Evolutionary conservation across 768 basidiomycete genomes (phyloP).

Genomic region (Mycena leptocephala): DNA sequence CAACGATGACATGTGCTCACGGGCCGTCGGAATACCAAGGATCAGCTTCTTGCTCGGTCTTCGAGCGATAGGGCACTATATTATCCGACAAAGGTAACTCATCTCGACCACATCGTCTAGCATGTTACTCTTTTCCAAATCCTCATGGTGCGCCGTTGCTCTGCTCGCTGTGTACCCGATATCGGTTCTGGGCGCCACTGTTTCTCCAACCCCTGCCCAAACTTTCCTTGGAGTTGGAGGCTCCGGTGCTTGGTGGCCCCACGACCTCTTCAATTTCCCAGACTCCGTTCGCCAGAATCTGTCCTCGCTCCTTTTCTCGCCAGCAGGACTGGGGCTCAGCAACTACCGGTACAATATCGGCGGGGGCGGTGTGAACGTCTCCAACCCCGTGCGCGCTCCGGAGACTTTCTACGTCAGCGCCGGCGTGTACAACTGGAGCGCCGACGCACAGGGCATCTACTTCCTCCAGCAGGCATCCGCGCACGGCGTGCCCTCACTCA

Average conservation of each 20-base stretch:
- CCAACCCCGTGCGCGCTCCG: slow-evolving; percentile 55
- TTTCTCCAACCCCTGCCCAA: slow-evolving; percentile 52
- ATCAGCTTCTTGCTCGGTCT: not conserved
- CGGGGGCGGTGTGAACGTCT: slow-evolving; percentile 60
- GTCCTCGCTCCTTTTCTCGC: slow-evolving; percentile 57
- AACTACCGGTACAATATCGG: slow-evolving; percentile 63
- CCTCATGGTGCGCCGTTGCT: not conserved
- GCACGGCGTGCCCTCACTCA: slow-evolving; percentile 54
- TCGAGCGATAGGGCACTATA: not conserved
- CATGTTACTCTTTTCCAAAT: not conserved
- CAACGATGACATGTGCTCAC: too few species aligned
- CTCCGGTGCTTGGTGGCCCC: slow-evolving; percentile 65
- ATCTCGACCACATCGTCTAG: too few species aligned
- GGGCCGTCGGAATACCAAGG: too few species aligned
- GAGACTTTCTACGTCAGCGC: slow-evolving; percentile 56
- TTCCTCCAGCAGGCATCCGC: slow-evolving; percentile 58
- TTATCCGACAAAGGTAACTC: not conserved
- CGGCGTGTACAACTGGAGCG: slow-evolving; percentile 57
- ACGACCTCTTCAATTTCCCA: slow-evolving; percentile 60
- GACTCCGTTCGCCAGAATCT: slow-evolving; percentile 56
- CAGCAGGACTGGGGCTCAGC: slow-evolving; percentile 57
- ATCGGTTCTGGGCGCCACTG: slow-evolving; percentile 34
- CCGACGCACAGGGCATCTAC: slow-evolving; percentile 56
- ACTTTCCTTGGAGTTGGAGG: slow-evolving; percentile 59
- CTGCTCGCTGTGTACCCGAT: not conserved